Conservation (phyloP, 2,329 filamentous ascomycete species). For the Hypoxylon sp. region DNA sequence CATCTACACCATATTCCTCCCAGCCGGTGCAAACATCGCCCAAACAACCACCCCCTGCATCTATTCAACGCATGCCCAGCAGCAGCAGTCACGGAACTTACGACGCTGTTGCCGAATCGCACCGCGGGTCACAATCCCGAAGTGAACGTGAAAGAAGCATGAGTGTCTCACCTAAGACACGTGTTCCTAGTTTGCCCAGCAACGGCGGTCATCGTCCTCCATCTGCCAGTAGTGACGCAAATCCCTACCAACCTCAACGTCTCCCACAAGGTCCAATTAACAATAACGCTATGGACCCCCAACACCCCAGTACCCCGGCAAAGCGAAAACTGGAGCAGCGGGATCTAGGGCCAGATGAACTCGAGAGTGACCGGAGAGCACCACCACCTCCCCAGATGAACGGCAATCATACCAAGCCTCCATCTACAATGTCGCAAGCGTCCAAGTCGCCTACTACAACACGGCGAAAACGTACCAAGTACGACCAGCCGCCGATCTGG, state of each 20-base stretch:
- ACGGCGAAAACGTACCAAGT: conserved; percentile 59
- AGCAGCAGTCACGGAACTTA: conserved; percentile 62
- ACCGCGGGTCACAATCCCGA: conserved; percentile 67
- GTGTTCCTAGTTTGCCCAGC: conserved; percentile 65
- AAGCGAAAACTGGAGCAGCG: conserved; percentile 66
- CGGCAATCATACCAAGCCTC: conserved; percentile 54
- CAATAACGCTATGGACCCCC: conserved; percentile 54
- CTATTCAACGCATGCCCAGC: conserved; percentile 58
- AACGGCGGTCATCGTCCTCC: conserved; percentile 49
- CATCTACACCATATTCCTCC: conserved; percentile 49
- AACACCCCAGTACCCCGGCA: conserved; percentile 58
- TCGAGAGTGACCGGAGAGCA: conserved; percentile 65
- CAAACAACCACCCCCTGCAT: conserved; percentile 55
- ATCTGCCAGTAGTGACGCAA: conserved; percentile 52
- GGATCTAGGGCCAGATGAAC: conserved; percentile 65
- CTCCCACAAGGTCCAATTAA: conserved; percentile 32
- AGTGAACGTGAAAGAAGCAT: conserved; percentile 78
- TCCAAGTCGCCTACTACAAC: conserved; percentile 55
- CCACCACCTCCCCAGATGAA: conserved; percentile 67
- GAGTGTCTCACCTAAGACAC: conserved; percentile 85
- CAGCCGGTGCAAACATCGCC: conserved; percentile 54
- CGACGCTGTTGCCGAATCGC: conserved; percentile 61
- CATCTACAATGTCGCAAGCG: conserved; percentile 45
- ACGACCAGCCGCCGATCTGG: conserved; percentile 63
- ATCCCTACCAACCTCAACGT: conserved; percentile 57